phyloP scores from a whole-genome alignment of 208 protist genomes.

The Crithidia bombi region DNA sequence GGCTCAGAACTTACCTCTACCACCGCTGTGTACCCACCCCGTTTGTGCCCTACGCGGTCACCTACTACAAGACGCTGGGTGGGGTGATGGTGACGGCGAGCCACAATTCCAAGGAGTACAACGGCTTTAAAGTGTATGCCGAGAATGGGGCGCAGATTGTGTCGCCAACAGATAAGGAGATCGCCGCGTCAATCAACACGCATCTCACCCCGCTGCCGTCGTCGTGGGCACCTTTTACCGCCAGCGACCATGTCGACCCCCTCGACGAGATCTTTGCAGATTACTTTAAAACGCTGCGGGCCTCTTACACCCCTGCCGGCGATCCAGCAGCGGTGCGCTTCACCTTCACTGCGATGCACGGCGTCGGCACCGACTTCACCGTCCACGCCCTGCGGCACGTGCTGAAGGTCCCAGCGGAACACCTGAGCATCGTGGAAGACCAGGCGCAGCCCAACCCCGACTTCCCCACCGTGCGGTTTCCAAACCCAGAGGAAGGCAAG shows the following conservation, averaged over 20 bases:
- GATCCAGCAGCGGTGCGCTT: slow-evolving; percentile 44
- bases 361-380: slow-evolving; percentile 93
- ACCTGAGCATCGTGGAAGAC: slow-evolving; percentile 68
- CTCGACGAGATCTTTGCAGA: slow-evolving; percentile 53
- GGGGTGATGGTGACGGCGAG: slow-evolving; percentile 98
- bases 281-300: slow-evolving; percentile 67
- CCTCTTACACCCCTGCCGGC: slow-evolving; percentile 40
- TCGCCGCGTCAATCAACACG: slow-evolving; percentile 86
- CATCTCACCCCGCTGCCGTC: slow-evolving; percentile 85
- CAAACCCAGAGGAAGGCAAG: slow-evolving; percentile 99
- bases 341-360: slow-evolving; percentile 92
- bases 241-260: slow-evolving; percentile 51
- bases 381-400: slow-evolving; percentile 63
- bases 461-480: slow-evolving; percentile 97
- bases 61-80: slow-evolving; percentile 53
- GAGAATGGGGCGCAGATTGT: slow-evolving; percentile 96
- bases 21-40: slow-evolving; percentile 89
- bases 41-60: slow-evolving; percentile 89
- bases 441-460: slow-evolving; percentile 96
- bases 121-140: slow-evolving; percentile 99
- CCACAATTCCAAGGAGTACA: slow-evolving; percentile 99
- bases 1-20: slow-evolving; percentile 91
- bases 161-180: slow-evolving; percentile 94
- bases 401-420: slow-evolving; percentile 55
- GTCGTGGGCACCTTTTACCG: slow-evolving; percentile 57